These are phyloP conservation scores for Tuber borchii DNA, from an alignment of 495 filamentous ascomycete species.

Conservation along the genomic window DNA sequence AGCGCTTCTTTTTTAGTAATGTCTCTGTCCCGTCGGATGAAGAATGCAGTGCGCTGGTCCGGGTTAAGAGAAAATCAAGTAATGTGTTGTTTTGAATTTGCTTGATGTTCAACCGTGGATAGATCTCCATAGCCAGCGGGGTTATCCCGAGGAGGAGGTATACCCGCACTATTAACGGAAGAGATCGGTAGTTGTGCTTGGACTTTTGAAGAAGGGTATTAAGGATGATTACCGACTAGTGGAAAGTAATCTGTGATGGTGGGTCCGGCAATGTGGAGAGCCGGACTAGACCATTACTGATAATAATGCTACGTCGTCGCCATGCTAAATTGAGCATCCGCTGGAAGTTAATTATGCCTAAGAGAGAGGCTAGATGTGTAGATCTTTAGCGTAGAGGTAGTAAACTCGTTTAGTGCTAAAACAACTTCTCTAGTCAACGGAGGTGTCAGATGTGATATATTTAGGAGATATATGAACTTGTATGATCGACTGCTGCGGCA, in stretches of 20 bases:
- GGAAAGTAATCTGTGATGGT: constrained; percentile 41
- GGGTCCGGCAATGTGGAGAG: constrained; percentile 40
- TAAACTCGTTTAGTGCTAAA: constrained; percentile 45
- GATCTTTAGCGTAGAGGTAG: constrained; percentile 47
- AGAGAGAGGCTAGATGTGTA: constrained; percentile 45
- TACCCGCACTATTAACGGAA: constrained; percentile 53
- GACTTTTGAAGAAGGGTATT: constrained; percentile 50
- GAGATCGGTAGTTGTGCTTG: constrained; percentile 54
- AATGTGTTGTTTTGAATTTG: constrained; percentile 57
- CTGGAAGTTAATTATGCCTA: constrained; percentile 41
- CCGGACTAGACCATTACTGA: constrained; percentile 53
- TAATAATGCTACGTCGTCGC: constrained; percentile 54
- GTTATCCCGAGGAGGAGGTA: constrained; percentile 53
- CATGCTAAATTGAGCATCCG: constrained; percentile 55
- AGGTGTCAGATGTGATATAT: constrained; percentile 41
- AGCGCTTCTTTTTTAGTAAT: constrained; percentile 26
- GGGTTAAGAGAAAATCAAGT: constrained; percentile 53
- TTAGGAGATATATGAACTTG: constrained; percentile 54
- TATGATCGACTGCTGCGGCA: constrained; percentile 51
- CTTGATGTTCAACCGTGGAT: constrained; percentile 55
- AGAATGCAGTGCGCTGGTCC: constrained; percentile 51
- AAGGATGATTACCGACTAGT: constrained; percentile 51
- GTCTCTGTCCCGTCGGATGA: constrained; percentile 12
- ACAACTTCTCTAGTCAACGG: constrained; percentile 39
- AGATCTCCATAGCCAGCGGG: constrained; percentile 50